A percentile compares a stretch with the other conserved stretches of the same genome.
phyloP scores from a whole-genome alignment of 129 eudicot species.

The Kitagawia praeruptora region DNA sequence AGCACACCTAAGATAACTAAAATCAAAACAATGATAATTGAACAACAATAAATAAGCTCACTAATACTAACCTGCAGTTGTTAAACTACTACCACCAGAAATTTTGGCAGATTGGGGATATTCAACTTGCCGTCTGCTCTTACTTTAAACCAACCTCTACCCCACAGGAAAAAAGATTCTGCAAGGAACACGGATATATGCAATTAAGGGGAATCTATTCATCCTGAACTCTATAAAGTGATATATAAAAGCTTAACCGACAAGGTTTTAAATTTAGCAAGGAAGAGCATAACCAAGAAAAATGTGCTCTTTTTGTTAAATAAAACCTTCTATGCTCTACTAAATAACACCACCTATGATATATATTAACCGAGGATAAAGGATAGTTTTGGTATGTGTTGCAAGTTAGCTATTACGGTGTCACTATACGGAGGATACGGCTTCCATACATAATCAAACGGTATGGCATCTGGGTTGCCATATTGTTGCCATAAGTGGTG shows the following conservation, averaged over 20 bases:
- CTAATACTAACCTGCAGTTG: conserved; percentile 33
- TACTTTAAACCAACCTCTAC: conserved; percentile 27
- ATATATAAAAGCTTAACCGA: not conserved
- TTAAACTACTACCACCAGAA: conserved; percentile 38
- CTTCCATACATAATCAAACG: not conserved
- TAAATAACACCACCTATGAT: not conserved
- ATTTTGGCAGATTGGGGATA: conserved; percentile 71
- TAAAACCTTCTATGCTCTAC: not conserved
- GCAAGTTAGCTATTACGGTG: not conserved
- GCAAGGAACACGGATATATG: not conserved
- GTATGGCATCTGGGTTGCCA: not conserved
- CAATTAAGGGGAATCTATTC: not conserved
- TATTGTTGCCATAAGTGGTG: not conserved
- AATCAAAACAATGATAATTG: conserved; percentile 10
- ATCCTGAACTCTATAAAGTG: not conserved
- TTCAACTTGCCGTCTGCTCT: conserved; percentile 59
- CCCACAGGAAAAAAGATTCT: not conserved
- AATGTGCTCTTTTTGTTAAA: not conserved
- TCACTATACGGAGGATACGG: not conserved
- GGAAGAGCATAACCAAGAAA: not conserved
- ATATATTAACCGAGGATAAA: not conserved
- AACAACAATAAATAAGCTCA: not conserved
- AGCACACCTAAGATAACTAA: conserved; percentile 27
- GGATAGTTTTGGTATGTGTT: not conserved
- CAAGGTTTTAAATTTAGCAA: not conserved